These are phyloP conservation scores for Lecanicillium sp. DNA, from an alignment of 2,329 filamentous ascomycete genomes.

Conservation along the genomic window DNA sequence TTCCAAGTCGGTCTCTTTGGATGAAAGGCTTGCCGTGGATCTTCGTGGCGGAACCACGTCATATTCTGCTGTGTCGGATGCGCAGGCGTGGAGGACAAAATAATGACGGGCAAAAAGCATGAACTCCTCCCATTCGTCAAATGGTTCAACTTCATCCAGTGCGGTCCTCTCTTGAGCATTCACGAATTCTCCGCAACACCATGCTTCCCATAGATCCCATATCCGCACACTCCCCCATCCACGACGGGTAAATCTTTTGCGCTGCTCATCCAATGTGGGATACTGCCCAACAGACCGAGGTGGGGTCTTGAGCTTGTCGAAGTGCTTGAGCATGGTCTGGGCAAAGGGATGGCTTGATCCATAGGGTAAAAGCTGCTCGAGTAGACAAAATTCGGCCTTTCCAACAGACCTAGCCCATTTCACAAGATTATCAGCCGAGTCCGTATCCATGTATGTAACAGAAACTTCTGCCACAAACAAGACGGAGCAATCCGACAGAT, in stretches of 20 bases:
- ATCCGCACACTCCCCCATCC: conserved; percentile 62
- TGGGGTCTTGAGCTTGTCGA: conserved; percentile 72
- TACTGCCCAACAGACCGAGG: conserved; percentile 70
- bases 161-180: conserved; percentile 49
- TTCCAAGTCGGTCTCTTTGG: background rate
- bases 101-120: conserved; percentile 80
- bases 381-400: conserved; percentile 72
- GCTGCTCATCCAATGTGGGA: conserved; percentile 59
- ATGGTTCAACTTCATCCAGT: conserved; percentile 70
- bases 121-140: conserved; percentile 97
- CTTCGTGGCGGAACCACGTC: no score
- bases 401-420: conserved; percentile 68
- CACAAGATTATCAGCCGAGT: conserved; percentile 67
- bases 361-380: conserved; percentile 81
- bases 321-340: conserved; percentile 76
- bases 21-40: background rate
- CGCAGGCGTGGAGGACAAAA: conserved; percentile 61
- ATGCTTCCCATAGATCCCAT: conserved; percentile 75
- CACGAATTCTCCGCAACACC: conserved; percentile 65
- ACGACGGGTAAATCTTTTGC: conserved; percentile 57
- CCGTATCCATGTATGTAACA: conserved; percentile 79
- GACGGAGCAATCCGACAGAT: conserved; percentile 54
- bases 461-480: conserved; percentile 87
- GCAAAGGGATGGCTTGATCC: conserved; percentile 78
- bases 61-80: conserved; percentile 5